phyloP scores from a whole-genome alignment of 371 early-diverging fungal species.

The Mortierella sp. region DNA sequence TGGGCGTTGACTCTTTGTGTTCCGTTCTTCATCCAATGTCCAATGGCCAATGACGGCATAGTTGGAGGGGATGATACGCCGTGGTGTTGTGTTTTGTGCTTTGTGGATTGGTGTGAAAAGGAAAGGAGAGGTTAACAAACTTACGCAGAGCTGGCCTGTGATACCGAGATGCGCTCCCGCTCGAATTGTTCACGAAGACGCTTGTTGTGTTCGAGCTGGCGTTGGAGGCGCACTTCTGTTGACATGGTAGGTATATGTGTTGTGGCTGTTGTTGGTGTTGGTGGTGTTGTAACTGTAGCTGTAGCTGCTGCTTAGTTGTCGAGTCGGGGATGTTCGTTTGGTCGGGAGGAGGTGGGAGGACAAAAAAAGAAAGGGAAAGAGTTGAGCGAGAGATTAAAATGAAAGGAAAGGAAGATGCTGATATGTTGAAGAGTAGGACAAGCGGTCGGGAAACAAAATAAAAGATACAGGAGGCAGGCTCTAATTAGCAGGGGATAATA shows the following conservation, averaged over 20 bases:
- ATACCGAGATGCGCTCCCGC: conserved; percentile 51
- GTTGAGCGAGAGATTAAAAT: background rate
- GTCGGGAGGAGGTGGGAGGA: background rate
- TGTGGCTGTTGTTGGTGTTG: background rate
- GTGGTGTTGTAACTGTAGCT: background rate
- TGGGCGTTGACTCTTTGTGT: background rate
- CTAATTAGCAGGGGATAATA: conserved; percentile 6
- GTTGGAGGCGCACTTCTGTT: conserved; percentile 52
- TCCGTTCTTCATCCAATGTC: background rate
- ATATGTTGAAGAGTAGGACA: background rate
- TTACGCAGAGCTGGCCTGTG: conserved; percentile 52
- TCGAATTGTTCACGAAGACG: conserved; percentile 57
- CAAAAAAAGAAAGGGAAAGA: background rate
- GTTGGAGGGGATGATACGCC: background rate
- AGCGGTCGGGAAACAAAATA: conserved; percentile 1
- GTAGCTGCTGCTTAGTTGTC: background rate
- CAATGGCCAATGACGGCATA: background rate
- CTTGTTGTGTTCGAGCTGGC: conserved; percentile 58
- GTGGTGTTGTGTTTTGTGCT: background rate
- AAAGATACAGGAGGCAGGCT: background rate
- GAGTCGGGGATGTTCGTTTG: background rate
- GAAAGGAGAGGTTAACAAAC: conserved; percentile 17
- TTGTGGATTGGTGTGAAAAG: background rate
- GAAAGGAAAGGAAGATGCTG: background rate
- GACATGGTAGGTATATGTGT: conserved; percentile 27